Evolutionary conservation across 306 rosid genomes (phyloP), one percentile per base, ranked within the genome.

Genomic region (Dryas octopetala): DNA sequence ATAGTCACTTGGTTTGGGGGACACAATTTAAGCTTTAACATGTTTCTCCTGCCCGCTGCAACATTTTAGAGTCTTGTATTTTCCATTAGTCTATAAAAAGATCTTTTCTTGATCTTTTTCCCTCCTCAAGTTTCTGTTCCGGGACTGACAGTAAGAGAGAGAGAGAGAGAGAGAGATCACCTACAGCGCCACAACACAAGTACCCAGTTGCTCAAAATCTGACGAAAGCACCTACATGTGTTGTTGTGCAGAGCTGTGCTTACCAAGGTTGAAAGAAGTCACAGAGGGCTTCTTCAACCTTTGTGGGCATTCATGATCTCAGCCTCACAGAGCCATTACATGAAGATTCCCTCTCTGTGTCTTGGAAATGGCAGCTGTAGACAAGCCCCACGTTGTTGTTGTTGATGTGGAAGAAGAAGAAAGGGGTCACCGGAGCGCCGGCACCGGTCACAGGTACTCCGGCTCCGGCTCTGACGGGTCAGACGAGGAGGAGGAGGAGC

Each of bases 271-370:
- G 66, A 73, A 15, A 79, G 82, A 76, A 53, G 52, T 69, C 63
- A 77, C 53, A 26, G 2, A 44, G 81, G 19, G 63, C 38, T 68
- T 81, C 58, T 79, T 75, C 79, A 76, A 71, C 79, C 78, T 80
- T 74, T 76, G 70, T 68, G 87, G 80, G 78, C 73, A 62, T 87
- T 83, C n/a, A 80, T 84, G 81, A 65, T 84, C 77, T 74, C 81
- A 44, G 83, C 81, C 82, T 71, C 74, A 10, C 62, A 62, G 65
- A 64, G 77, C 50, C 86, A 78, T 86, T 88, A 73, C 92, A 91
- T 93, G 96, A 89, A 78, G 91, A 85, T 81, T 89, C 89, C 82
- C 61, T 83, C 68, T 87, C 71, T 75, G 83, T 83, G 76, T 80
- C 58, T 77, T 75, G 71, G 66, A 68, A 78, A 93, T 91, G 94